These are phyloP conservation scores for Hypoxylon fragiforme DNA, from an alignment of 495 filamentous ascomycete species.

Conservation along the genomic window DNA sequence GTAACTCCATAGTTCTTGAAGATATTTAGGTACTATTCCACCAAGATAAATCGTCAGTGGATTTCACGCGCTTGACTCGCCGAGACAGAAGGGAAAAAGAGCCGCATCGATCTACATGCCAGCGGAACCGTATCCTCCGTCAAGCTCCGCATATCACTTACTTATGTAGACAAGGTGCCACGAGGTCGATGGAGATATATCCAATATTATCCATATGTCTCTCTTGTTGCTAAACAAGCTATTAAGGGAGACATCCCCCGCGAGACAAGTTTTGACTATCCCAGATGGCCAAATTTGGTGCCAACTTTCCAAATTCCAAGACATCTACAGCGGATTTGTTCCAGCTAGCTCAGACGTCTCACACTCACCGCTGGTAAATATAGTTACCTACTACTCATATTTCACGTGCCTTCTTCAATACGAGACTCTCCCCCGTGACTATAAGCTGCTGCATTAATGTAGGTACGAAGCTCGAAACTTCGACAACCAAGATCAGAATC, in stretches of 20 bases:
- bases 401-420: too few relatives aligned
- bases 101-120: constrained; percentile 4
- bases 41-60: too few relatives aligned
- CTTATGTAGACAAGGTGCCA: constrained; percentile 6
- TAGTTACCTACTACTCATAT: too few relatives aligned
- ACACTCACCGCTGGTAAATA: too few relatives aligned
- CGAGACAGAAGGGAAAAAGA: constrained; percentile 9
- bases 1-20: too few relatives aligned
- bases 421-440: too few relatives aligned
- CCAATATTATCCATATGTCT: too few relatives aligned
- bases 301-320: constrained; percentile 8
- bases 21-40: too few relatives aligned
- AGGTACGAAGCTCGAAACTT: too few relatives aligned
- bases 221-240: background rate
- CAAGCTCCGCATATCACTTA: constrained; percentile 1
- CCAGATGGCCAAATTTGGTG: background rate
- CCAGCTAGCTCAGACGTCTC: background rate
- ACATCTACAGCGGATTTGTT: constrained; percentile 2
- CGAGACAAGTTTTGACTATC: too few relatives aligned
- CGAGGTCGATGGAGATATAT: background rate
- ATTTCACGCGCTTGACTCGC: background rate
- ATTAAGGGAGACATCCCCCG: too few relatives aligned
- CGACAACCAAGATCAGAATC: constrained; percentile 17
- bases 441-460: too few relatives aligned
- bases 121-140: background rate